phyloP scores from a whole-genome alignment of 345 rosid species.

The Aquilaria yunnanensis region DNA sequence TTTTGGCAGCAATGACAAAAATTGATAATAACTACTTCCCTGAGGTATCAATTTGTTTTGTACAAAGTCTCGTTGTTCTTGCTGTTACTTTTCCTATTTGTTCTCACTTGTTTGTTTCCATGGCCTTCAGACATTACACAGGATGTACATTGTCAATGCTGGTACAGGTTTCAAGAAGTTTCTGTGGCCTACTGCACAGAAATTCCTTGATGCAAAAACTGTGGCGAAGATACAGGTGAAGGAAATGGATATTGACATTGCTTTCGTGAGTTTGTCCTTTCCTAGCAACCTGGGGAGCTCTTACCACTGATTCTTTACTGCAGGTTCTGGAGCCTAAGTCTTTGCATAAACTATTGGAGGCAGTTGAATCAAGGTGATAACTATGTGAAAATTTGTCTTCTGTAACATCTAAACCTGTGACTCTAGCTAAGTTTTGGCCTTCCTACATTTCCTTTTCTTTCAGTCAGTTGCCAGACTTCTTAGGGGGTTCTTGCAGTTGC shows the following conservation, averaged over 20 bases:
- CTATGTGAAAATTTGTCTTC: slow-evolving; percentile 6
- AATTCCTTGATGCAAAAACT: slow-evolving; percentile 83
- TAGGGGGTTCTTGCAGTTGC: slow-evolving; percentile 93
- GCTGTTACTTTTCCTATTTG: slow-evolving; percentile 3
- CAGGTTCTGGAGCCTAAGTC: slow-evolving; percentile 91
- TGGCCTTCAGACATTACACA: slow-evolving; percentile 67
- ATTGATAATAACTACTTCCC: slow-evolving; percentile 88
- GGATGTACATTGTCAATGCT: slow-evolving; percentile 91
- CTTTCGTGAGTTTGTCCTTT: slow-evolving; percentile 12
- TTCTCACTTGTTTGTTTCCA: slow-evolving; percentile 7
- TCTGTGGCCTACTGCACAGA: slow-evolving; percentile 99
- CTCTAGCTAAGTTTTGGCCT: neutral
- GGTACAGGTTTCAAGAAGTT: slow-evolving; percentile 91
- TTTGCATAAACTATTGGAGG: slow-evolving; percentile 63
- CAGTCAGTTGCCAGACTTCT: slow-evolving; percentile 95
- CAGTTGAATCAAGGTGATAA: slow-evolving; percentile 71
- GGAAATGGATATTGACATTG: slow-evolving; percentile 14
- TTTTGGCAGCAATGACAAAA: slow-evolving; percentile 71
- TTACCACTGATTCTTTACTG: slow-evolving; percentile 14
- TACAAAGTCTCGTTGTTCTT: neutral
- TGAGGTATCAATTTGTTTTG: slow-evolving; percentile 47
- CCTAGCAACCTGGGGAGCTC: slow-evolving; percentile 8
- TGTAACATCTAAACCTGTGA: neutral
- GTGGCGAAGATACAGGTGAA: slow-evolving; percentile 78
- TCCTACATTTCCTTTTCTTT: slow-evolving; percentile 7